These are phyloP conservation scores for Sonneratia caseolaris DNA, from an alignment of 345 rosid genomes.

Conservation along the genomic window DNA sequence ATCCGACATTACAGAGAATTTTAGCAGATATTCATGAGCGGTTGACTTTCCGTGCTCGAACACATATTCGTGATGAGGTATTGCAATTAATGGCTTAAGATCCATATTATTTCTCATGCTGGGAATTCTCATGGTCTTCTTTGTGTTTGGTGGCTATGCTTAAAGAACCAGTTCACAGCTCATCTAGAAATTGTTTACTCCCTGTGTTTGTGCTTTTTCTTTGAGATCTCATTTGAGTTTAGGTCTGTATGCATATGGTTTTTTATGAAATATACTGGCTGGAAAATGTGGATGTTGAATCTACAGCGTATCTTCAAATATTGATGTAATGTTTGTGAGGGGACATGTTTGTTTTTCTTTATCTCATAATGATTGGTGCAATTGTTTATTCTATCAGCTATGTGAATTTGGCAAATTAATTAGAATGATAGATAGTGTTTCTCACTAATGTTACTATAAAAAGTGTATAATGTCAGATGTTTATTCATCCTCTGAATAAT, in stretches of 20 bases:
- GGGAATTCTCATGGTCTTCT: not conserved
- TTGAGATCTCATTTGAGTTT: not conserved
- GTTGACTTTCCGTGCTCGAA: conserved; percentile 93
- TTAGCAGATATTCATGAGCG: conserved; percentile 87
- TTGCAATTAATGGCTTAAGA: conserved; percentile 5
- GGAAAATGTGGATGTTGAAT: not conserved
- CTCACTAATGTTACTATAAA: not conserved
- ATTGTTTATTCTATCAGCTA: not conserved
- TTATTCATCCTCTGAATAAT: not conserved
- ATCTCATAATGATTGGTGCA: not conserved
- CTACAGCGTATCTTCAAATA: not conserved
- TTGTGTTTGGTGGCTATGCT: not conserved
- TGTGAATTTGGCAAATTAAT: not conserved
- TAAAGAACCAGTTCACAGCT: not conserved
- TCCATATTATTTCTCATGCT: not conserved
- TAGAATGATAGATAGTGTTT: not conserved
- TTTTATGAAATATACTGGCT: not conserved
- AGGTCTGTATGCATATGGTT: not conserved
- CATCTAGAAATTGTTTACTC: not conserved
- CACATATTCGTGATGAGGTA: conserved; percentile 93
- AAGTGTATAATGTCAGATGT: not conserved
- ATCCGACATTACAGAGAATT: conserved; percentile 84
- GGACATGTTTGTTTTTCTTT: not conserved
- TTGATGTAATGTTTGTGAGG: not conserved
- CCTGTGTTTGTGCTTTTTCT: not conserved